phyloP scores from a whole-genome alignment of 768 basidiomycete genomes.

The Lepiota venenata region DNA sequence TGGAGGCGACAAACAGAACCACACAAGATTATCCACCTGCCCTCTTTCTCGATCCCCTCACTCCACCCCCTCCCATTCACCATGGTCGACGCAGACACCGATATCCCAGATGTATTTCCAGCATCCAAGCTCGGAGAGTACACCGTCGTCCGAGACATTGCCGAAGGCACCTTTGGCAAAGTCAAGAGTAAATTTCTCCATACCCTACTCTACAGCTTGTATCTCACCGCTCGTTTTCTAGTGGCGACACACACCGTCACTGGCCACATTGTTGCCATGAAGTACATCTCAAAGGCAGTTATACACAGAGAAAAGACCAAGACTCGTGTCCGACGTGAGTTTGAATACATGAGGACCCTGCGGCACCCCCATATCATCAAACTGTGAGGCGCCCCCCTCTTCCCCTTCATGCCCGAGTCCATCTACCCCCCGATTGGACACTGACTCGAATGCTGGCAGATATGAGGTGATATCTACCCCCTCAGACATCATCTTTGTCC shows the following conservation, averaged over 20 bases:
- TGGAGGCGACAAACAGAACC: constrained; percentile 11
- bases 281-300: constrained; percentile 92
- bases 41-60: not conserved
- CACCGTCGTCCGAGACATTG: constrained; percentile 82
- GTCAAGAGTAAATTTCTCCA: constrained; percentile 81
- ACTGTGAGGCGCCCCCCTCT: constrained; percentile 52
- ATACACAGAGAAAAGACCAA: constrained; percentile 92
- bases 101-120: constrained; percentile 35
- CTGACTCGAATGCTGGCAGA: constrained; percentile 31
- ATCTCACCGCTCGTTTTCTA: constrained; percentile 28
- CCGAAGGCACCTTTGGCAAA: constrained; percentile 97
- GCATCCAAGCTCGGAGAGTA: constrained; percentile 88
- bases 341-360: constrained; percentile 93
- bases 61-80: constrained; percentile 10
- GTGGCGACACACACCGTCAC: constrained; percentile 95
- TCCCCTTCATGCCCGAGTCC: not conserved
- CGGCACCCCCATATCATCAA: constrained; percentile 98
- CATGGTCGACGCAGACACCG: constrained; percentile 24
- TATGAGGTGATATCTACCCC: constrained; percentile 92
- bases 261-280: constrained; percentile 95
- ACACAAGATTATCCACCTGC: constrained; percentile 4
- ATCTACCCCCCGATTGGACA: constrained; percentile 9
- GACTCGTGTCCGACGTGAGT: constrained; percentile 89
- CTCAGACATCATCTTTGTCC: constrained; percentile 96
- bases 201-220: constrained; percentile 10